phyloP scores from a whole-genome alignment of 306 rosid species.

The Pueraria montana region DNA sequence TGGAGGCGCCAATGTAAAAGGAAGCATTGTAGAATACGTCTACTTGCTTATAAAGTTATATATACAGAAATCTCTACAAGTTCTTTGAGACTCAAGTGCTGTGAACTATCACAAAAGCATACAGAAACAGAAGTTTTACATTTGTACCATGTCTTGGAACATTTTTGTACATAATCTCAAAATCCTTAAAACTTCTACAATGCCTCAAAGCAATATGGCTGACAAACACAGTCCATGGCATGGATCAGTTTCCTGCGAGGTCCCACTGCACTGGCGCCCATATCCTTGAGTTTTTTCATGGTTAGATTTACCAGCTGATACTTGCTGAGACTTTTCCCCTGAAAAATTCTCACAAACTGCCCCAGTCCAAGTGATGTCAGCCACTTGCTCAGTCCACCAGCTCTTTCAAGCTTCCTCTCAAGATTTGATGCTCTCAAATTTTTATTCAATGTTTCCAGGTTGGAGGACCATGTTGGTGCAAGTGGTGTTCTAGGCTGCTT shows the following conservation, averaged over 20 bases:
- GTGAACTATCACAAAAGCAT: conserved; percentile 3
- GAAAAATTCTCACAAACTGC: conserved; percentile 84
- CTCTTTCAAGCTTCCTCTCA: conserved; percentile 81
- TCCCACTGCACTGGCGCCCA: conserved; percentile 97
- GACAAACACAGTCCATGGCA: conserved; percentile 91
- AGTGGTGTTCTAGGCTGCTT: conserved; percentile 59
- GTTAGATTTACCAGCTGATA: conserved; percentile 85
- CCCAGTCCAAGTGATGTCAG: conserved; percentile 75
- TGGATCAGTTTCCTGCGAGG: conserved; percentile 95
- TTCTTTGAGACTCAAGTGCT: not conserved
- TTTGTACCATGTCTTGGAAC: conserved; percentile 11
- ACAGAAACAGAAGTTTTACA: conserved; percentile 39
- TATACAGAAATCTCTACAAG: conserved; percentile 5
- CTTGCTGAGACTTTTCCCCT: conserved; percentile 67
- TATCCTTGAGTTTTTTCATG: conserved; percentile 93
- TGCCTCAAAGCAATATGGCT: conserved; percentile 74
- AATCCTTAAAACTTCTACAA: conserved; percentile 43
- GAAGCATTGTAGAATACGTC: not conserved
- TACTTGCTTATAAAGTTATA: not conserved
- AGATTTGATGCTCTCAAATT: conserved; percentile 81
- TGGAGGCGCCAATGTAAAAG: not conserved
- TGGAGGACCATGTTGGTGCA: conserved; percentile 52
- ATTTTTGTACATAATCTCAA: not conserved
- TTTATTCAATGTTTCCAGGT: conserved; percentile 54
- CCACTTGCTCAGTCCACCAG: conserved; percentile 94